Conservation (phyloP, 2,329 filamentous ascomycete species). For the Aureobasidium melanogenum region DNA sequence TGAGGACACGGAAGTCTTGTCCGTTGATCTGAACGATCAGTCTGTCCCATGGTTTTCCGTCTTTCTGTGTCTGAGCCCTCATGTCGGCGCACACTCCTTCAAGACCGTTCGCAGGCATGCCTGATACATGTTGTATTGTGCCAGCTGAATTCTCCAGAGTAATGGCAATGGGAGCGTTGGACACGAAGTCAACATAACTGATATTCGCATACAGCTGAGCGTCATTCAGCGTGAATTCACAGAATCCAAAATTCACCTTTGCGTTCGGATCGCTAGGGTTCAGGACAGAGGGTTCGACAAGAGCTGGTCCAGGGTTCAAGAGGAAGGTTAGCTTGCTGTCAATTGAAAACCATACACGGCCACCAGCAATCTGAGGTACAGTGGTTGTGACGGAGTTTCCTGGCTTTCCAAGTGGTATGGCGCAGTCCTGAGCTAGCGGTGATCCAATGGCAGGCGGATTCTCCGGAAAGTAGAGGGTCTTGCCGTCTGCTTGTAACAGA, state of each 20-base stretch:
- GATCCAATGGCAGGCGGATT: slow-evolving; percentile 24
- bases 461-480: slow-evolving; percentile 27
- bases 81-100: slow-evolving; percentile 48
- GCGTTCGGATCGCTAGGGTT: slow-evolving; percentile 36
- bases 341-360: slow-evolving; percentile 29
- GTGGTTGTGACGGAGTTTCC: slow-evolving; percentile 25
- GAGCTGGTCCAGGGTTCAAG: slow-evolving; percentile 28
- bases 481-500: slow-evolving; percentile 27
- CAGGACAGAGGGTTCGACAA: slow-evolving; percentile 28
- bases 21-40: slow-evolving; percentile 40
- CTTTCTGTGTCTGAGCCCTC: slow-evolving; percentile 44
- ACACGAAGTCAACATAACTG: slow-evolving; percentile 30
- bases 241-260: slow-evolving; percentile 37
- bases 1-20: slow-evolving; percentile 35
- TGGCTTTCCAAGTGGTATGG: slow-evolving; percentile 26
- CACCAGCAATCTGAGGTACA: slow-evolving; percentile 31
- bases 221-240: slow-evolving; percentile 41
- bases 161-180: slow-evolving; percentile 33
- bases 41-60: slow-evolving; percentile 56
- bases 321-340: slow-evolving; percentile 28
- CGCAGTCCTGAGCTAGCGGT: slow-evolving; percentile 27
- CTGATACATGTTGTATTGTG: slow-evolving; percentile 43
- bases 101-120: slow-evolving; percentile 52
- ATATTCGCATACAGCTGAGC: slow-evolving; percentile 40
- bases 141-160: slow-evolving; percentile 30